Conservation (phyloP, 2,329 filamentous ascomycete genomes). For the Blumeria hordei region DNA sequence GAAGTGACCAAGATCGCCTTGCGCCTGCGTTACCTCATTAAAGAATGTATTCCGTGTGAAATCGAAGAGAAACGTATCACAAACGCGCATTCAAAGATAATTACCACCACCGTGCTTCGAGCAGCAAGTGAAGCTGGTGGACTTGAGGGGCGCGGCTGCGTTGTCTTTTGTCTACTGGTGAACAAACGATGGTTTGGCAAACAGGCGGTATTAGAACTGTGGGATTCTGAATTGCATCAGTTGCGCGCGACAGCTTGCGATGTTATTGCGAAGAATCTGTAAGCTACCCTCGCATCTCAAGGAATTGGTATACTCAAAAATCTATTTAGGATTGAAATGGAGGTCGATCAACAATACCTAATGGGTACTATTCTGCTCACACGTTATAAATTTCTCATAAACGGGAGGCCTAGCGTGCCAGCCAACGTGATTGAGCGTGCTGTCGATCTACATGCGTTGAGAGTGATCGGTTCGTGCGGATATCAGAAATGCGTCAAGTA, state of each 20-base stretch:
- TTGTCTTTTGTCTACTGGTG: slow-evolving; percentile 23
- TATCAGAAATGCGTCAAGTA: slow-evolving; percentile 83
- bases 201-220: slow-evolving; percentile 61
- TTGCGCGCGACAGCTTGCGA: slow-evolving; percentile 66
- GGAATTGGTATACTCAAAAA: neutral
- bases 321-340: slow-evolving; percentile 48
- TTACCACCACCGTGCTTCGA: slow-evolving; percentile 54
- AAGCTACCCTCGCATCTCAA: slow-evolving; percentile 8
- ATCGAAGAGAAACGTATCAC: slow-evolving; percentile 54
- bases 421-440: slow-evolving; percentile 83
- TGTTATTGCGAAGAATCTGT: slow-evolving; percentile 65
- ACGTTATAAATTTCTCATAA: slow-evolving; percentile 59
- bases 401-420: slow-evolving; percentile 46
- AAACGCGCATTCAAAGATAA: slow-evolving; percentile 58
- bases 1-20: slow-evolving; percentile 80
- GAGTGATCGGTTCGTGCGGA: slow-evolving; percentile 72
- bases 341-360: slow-evolving; percentile 57
- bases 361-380: slow-evolving; percentile 65
- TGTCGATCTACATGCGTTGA: slow-evolving; percentile 73
- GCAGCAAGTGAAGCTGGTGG: slow-evolving; percentile 62
- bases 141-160: slow-evolving; percentile 56
- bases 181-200: slow-evolving; percentile 47
- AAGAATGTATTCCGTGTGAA: slow-evolving; percentile 76
- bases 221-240: slow-evolving; percentile 70
- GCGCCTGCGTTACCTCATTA: slow-evolving; percentile 72